Conservation (phyloP, 352 stramenopile genomes). For the Globisporangium acanthophoron region DNA sequence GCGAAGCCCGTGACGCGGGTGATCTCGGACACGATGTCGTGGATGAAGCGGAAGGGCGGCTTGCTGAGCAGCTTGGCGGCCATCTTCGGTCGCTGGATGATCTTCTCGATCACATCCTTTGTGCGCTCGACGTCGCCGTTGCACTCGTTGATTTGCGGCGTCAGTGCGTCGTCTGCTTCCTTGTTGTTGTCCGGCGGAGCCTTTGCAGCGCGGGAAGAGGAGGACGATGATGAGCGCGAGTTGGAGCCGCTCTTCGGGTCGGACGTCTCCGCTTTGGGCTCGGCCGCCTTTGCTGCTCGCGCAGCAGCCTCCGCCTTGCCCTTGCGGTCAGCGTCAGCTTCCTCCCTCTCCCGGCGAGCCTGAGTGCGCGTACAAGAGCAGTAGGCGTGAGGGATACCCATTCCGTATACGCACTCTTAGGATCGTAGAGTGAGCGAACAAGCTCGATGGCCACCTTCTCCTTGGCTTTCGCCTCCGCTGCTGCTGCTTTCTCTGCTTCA, state of each 20-base stretch:
- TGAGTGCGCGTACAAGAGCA: background rate
- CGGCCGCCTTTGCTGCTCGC: slow-evolving; percentile 14
- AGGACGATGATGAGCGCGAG: slow-evolving; percentile 19
- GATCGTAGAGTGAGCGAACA: too few species aligned
- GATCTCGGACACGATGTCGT: slow-evolving; percentile 81
- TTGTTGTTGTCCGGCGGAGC: slow-evolving; percentile 43
- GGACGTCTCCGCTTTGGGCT: slow-evolving; percentile 13
- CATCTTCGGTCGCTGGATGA: slow-evolving; percentile 86
- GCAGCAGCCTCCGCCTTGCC: slow-evolving; percentile 23
- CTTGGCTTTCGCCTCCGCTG: slow-evolving; percentile 45
- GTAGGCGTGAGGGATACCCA: background rate
- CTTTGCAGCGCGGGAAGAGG: slow-evolving; percentile 22
- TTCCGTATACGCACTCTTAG: background rate
- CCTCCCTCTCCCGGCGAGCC: slow-evolving; percentile 28
- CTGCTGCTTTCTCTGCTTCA: slow-evolving; percentile 28
- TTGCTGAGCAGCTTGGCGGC: slow-evolving; percentile 75
- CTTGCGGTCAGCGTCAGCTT: slow-evolving; percentile 17
- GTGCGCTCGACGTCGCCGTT: slow-evolving; percentile 74
- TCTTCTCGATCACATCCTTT: slow-evolving; percentile 69
- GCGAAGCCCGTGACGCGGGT: slow-evolving; percentile 78
- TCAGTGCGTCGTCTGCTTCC: slow-evolving; percentile 36
- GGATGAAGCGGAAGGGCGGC: slow-evolving; percentile 85
- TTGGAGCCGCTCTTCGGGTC: slow-evolving; percentile 32
- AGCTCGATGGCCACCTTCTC: slow-evolving; percentile 21
- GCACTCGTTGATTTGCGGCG: slow-evolving; percentile 59